These are phyloP conservation scores for Tetrapyrgos nigripes DNA, from an alignment of 1,284 basidiomycete species.

Conservation along the genomic window DNA sequence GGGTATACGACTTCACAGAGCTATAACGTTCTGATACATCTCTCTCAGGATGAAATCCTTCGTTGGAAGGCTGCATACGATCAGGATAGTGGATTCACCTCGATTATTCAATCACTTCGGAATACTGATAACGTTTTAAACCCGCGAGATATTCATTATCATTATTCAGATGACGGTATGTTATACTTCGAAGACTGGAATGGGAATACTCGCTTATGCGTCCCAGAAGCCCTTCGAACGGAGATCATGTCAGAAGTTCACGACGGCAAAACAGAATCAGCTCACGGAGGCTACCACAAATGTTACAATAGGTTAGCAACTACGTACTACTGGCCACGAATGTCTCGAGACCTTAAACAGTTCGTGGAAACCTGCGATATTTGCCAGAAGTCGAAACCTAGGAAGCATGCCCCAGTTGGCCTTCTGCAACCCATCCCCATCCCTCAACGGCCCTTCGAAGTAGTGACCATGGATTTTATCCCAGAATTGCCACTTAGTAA, in stretches of 20 bases:
- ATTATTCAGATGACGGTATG: constrained; percentile 24
- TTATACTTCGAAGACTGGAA: constrained; percentile 29
- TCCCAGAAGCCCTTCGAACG: constrained; percentile 21
- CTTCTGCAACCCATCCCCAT: constrained; percentile 8
- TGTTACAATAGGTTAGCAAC: constrained; percentile 25
- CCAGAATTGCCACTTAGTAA: constrained; percentile 11
- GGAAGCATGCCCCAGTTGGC: constrained; percentile 16
- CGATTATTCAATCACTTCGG: background rate
- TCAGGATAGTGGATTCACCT: background rate
- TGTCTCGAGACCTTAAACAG: constrained; percentile 23
- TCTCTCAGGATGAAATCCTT: background rate
- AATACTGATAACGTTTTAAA: background rate
- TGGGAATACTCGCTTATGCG: constrained; percentile 27
- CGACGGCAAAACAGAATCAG: constrained; percentile 27
- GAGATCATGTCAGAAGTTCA: constrained; percentile 32
- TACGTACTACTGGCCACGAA: constrained; percentile 33
- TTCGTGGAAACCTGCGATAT: constrained; percentile 29
- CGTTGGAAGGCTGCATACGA: background rate
- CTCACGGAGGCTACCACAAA: constrained; percentile 37
- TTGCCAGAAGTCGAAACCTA: no score
- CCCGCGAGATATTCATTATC: constrained; percentile 15
- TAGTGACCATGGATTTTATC: constrained; percentile 11
- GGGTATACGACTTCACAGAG: no score
- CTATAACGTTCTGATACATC: background rate
- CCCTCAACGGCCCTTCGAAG: constrained; percentile 11